Percentiles rank a stretch among this genome's conserved stretches.
phyloP scores from a whole-genome alignment of 208 protist species.

The Leishmania arabica region DNA sequence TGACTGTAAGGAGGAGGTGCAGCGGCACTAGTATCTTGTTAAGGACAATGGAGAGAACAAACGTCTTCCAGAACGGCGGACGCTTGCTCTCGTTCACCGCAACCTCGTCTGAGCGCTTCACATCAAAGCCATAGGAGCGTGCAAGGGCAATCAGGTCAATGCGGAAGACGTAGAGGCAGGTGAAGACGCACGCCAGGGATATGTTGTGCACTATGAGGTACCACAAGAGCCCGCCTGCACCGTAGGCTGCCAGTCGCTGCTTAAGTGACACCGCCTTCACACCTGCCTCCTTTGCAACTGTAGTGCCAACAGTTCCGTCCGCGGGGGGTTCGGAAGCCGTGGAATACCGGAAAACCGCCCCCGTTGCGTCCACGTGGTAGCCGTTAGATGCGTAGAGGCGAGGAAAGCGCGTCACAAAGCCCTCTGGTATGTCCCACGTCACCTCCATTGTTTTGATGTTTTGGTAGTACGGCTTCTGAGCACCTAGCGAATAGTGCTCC shows the following conservation, averaged over 20 bases:
- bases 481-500: slow-evolving; percentile 74
- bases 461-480: slow-evolving; percentile 76
- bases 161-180: slow-evolving; percentile 68
- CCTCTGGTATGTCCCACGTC: slow-evolving; percentile 67
- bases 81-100: slow-evolving; percentile 21
- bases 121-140: slow-evolving; percentile 69
- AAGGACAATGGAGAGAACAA: slow-evolving; percentile 64
- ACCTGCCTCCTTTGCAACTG: not conserved
- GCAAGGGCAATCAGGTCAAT: slow-evolving; percentile 72
- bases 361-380: slow-evolving; percentile 47
- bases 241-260: slow-evolving; percentile 74
- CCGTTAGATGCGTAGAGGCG: slow-evolving; percentile 49
- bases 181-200: slow-evolving; percentile 57
- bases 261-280: slow-evolving; percentile 43
- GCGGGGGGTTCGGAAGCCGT: slow-evolving; percentile 1
- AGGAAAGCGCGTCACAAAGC: slow-evolving; percentile 81
- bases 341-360: slow-evolving; percentile 39
- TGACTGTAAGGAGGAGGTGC: slow-evolving; percentile 67
- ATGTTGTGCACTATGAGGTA: slow-evolving; percentile 84
- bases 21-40: slow-evolving; percentile 85
- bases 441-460: slow-evolving; percentile 64
- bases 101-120: slow-evolving; percentile 38
- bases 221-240: slow-evolving; percentile 73
- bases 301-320: not conserved
- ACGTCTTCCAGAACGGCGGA: slow-evolving; percentile 70